Evolutionary conservation across 2,329 filamentous ascomycete species (phyloP).

Genomic region (Verticillium tricorpus): DNA sequence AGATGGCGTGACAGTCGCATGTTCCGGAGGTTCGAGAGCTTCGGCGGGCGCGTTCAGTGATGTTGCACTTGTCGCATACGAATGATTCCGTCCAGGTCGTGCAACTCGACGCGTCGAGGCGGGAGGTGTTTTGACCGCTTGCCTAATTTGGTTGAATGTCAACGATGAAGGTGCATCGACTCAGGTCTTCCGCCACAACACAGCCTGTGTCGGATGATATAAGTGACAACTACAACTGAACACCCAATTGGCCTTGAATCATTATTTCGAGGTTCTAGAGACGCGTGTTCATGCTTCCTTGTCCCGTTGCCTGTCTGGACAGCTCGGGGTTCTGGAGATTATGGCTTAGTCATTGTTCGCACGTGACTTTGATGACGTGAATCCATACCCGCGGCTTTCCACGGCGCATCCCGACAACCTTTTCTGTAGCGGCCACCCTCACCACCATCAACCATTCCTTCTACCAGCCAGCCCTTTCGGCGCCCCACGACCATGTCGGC

Average conservation of each 20-base stretch:
- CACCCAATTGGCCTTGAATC: no score
- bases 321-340: not conserved
- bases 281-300: no score
- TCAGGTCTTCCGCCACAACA: no score
- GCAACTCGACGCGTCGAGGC: not conserved
- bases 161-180: not conserved
- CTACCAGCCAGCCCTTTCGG: not conserved
- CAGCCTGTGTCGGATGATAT: no score
- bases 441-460: not conserved
- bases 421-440: not conserved
- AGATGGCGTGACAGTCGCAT: not conserved
- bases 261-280: no score
- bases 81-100: not conserved
- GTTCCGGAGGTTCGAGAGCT: not conserved
- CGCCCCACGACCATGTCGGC: constrained; percentile 22
- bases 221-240: no score
- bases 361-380: not conserved
- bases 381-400: not conserved
- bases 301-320: not conserved
- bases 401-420: not conserved
- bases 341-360: not conserved
- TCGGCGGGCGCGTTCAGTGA: not conserved
- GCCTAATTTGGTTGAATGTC: not conserved
- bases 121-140: not conserved
- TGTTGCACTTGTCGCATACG: not conserved